These are phyloP conservation scores for Kregervanrija delftensis DNA, from an alignment of 805 yeast species.

Conservation along the genomic window DNA sequence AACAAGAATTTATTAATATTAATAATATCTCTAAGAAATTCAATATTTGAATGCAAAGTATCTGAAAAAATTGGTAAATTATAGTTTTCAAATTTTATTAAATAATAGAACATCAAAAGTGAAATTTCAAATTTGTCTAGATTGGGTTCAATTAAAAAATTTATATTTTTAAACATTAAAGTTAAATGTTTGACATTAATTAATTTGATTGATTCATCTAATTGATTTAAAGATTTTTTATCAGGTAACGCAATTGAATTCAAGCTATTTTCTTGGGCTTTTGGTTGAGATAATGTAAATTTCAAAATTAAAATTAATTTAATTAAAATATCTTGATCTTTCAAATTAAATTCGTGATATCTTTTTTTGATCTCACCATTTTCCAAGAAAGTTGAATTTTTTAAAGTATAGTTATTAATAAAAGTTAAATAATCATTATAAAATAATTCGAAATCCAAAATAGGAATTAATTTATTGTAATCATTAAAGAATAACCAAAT, in stretches of 20 bases:
- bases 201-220: slow-evolving; percentile 27
- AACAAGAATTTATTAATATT: slow-evolving; percentile 33
- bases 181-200: slow-evolving; percentile 32
- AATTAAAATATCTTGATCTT: slow-evolving; percentile 34
- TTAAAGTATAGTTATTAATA: slow-evolving; percentile 30
- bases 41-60: slow-evolving; percentile 25
- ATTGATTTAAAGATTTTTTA: slow-evolving; percentile 21
- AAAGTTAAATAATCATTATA: slow-evolving; percentile 48
- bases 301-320: slow-evolving; percentile 48
- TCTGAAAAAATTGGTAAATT: slow-evolving; percentile 11
- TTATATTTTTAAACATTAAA: slow-evolving; percentile 40
- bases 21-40: slow-evolving; percentile 38
- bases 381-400: slow-evolving; percentile 30
- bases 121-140: slow-evolving; percentile 44
- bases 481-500: slow-evolving; percentile 43
- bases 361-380: slow-evolving; percentile 35
- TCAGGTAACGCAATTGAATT: slow-evolving; percentile 20
- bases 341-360: slow-evolving; percentile 25
- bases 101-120: slow-evolving; percentile 40
- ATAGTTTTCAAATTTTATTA: slow-evolving; percentile 32
- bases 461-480: slow-evolving; percentile 47
- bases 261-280: slow-evolving; percentile 8
- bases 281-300: slow-evolving; percentile 38
- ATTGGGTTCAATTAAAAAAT: slow-evolving; percentile 38
- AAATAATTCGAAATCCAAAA: slow-evolving; percentile 45